Percentiles rank a stretch among this genome's conserved stretches.
Evolutionary conservation across 345 rosid genomes (phyloP).

Genomic region (Salix viminalis): DNA sequence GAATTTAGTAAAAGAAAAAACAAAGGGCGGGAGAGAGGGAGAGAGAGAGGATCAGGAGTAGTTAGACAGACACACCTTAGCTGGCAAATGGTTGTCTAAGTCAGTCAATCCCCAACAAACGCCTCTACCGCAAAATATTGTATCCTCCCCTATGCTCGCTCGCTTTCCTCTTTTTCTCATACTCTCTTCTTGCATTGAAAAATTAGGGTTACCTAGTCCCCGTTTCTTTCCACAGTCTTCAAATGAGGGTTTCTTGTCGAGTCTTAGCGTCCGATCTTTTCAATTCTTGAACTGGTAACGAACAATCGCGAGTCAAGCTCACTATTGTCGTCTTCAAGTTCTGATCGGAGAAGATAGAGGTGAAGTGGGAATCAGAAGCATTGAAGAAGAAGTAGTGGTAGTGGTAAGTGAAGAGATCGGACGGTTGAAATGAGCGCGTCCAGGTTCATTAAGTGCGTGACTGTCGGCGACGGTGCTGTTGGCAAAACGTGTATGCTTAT

Average conservation of each 20-base stretch:
- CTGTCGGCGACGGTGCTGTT: constrained; percentile 88
- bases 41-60: constrained; percentile 6
- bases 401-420: constrained; percentile 8
- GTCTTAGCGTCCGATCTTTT: neutral
- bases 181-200: neutral
- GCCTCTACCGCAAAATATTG: constrained; percentile 16
- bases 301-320: neutral
- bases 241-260: neutral
- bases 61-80: constrained; percentile 11
- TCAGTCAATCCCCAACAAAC: constrained; percentile 10
- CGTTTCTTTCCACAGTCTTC: neutral
- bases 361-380: neutral
- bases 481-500: constrained; percentile 84
- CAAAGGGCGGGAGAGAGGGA: no score
- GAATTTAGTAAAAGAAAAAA: neutral
- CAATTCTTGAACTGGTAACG: constrained; percentile 1
- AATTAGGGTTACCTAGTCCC: neutral
- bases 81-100: constrained; percentile 38
- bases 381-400: neutral
- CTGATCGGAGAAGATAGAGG: neutral
- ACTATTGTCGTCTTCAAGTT: neutral
- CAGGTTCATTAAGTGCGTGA: constrained; percentile 80
- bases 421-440: constrained; percentile 63
- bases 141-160: neutral
- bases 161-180: neutral